Evolutionary conservation across 2,329 filamentous ascomycete species (phyloP), one percentile per base, ranked within the genome.

Genomic region (Colletotrichum sp.): DNA sequence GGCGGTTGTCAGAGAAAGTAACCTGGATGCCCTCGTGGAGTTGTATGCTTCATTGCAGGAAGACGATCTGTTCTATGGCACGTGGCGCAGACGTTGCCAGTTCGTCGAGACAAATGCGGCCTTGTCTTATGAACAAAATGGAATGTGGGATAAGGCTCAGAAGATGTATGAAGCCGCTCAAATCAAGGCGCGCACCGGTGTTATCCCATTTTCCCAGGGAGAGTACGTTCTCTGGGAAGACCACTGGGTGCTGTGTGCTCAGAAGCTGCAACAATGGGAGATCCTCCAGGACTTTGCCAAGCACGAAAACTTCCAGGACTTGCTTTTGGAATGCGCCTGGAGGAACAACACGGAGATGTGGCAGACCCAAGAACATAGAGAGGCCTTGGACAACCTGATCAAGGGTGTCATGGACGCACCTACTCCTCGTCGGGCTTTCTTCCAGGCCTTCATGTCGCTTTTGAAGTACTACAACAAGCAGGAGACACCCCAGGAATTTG

Each of bases 221-320:
- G 97, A 99, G 85, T 99, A 99, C 85, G 98, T 98, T 92, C 91
- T 99, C 2, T 99, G 97, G 97, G 97, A 99, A 85, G 97, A 99
- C 82, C 98, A 99, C 81, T 99, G 97, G 97, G 93, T 99, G 57
- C 90, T 98, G 66, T 99, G 97, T 84, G 97, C 96, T 0, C 96
- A 99, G 86, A 99, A 99, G 86, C 89, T 99, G 62, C 98, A 99
- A 84, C 98, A 99, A 83, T 99, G 97, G 97, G 97, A 99, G 81
- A 96, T 99, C 72, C 86, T 99, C 39, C 95, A 96, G 77, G 98
- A 99, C 80, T 99, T 99, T 82, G 96, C 97, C 6, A 99, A 99
- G 85, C 97, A 99, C 81, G 98, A 99, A 83, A 99, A 99, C 82
- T 94, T 98, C 86, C 98, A 98, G 82, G 97, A 99, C 83, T 91